phyloP scores from a whole-genome alignment of 257 asterid genomes.

The Scutellaria barbata region DNA sequence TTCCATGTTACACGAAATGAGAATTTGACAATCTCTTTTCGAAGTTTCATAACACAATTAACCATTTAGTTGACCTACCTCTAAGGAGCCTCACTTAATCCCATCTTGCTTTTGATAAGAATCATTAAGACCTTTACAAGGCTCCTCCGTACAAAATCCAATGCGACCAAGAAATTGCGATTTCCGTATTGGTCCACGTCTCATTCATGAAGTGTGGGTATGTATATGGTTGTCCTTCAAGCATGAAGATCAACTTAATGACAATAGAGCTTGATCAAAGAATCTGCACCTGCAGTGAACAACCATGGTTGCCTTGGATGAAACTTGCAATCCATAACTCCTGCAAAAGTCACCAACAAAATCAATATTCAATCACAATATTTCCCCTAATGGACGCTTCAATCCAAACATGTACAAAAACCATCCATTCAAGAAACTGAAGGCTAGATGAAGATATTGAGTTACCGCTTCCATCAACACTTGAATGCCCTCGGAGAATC shows the following conservation, averaged over 20 bases:
- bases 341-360: constrained; percentile 47
- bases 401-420: not conserved
- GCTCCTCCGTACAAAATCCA: not conserved
- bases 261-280: constrained; percentile 83
- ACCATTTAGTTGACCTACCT: no score
- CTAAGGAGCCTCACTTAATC: not conserved
- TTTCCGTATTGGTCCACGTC: not conserved
- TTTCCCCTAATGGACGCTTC: not conserved
- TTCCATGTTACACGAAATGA: no score
- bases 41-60: no score
- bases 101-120: not conserved
- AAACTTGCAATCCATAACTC: constrained; percentile 92
- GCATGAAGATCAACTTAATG: constrained; percentile 39
- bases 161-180: not conserved
- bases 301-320: constrained; percentile 98
- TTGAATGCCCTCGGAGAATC: constrained; percentile 88
- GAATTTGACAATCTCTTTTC: no score
- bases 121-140: not conserved
- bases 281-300: constrained; percentile 93
- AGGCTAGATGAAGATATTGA: not conserved
- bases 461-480: constrained; percentile 81
- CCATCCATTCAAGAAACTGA: not conserved
- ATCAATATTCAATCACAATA: not conserved
- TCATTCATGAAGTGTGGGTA: not conserved
- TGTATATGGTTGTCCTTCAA: not conserved